Evolutionary conservation across 2,329 filamentous ascomycete species (phyloP).

Genomic region (Cercospora nicotianae): DNA sequence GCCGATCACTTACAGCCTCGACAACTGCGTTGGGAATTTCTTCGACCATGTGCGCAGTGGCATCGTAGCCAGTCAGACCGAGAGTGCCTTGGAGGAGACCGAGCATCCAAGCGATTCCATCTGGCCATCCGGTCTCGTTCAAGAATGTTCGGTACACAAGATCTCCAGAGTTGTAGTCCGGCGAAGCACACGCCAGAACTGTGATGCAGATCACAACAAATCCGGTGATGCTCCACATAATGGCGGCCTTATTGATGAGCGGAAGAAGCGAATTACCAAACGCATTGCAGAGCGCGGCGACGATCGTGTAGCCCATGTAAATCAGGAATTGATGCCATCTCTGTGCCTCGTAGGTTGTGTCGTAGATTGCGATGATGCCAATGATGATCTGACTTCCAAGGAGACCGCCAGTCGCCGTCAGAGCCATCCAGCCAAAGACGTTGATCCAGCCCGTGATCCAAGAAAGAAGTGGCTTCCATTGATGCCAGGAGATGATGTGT

Average conservation of each 20-base stretch:
- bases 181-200: slow-evolving; percentile 64
- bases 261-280: slow-evolving; percentile 64
- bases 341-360: slow-evolving; percentile 58
- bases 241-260: slow-evolving; percentile 66
- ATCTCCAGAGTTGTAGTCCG: slow-evolving; percentile 61
- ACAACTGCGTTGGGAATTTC: slow-evolving; percentile 41
- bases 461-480: slow-evolving; percentile 62
- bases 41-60: slow-evolving; percentile 53
- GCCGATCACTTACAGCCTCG: slow-evolving; percentile 26
- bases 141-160: slow-evolving; percentile 69
- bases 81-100: slow-evolving; percentile 44
- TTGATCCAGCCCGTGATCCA: slow-evolving; percentile 75
- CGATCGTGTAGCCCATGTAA: slow-evolving; percentile 63
- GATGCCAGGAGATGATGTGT: slow-evolving; percentile 61
- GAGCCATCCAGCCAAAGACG: slow-evolving; percentile 67
- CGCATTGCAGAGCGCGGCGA: slow-evolving; percentile 64
- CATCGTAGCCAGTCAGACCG: slow-evolving; percentile 52
- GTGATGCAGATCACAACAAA: slow-evolving; percentile 71
- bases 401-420: slow-evolving; percentile 67
- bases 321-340: slow-evolving; percentile 74
- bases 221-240: slow-evolving; percentile 69
- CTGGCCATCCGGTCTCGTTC: slow-evolving; percentile 52
- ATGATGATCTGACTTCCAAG: slow-evolving; percentile 67
- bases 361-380: slow-evolving; percentile 63
- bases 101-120: slow-evolving; percentile 45